phyloP scores from a whole-genome alignment of 202 grass and related monocot genomes.

The Brachypodium distachyon region DNA sequence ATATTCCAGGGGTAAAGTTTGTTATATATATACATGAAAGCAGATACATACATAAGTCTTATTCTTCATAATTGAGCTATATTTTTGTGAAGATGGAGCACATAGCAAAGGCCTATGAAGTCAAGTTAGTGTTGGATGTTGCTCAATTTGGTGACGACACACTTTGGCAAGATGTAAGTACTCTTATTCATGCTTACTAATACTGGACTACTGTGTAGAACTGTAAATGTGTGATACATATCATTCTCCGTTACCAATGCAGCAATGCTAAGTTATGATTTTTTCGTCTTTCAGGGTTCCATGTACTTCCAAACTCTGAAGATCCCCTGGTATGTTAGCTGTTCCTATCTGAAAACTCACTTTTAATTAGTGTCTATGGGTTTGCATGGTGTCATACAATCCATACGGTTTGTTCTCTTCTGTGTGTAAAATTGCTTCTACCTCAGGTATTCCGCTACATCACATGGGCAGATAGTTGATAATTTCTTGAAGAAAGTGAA shows the following conservation, averaged over 20 bases:
- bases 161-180: slow-evolving; percentile 62
- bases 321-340: slow-evolving; percentile 57
- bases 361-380: neutral
- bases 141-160: slow-evolving; percentile 48
- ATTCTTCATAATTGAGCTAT: neutral
- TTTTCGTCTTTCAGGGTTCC: slow-evolving; percentile 42
- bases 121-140: slow-evolving; percentile 67
- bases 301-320: slow-evolving; percentile 44
- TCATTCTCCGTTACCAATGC: neutral
- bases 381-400: neutral
- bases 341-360: neutral
- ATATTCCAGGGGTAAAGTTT: too few species aligned
- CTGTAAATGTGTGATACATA: neutral
- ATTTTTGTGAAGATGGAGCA: slow-evolving; percentile 58
- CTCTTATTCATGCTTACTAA: neutral
- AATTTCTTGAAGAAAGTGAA: slow-evolving; percentile 75
- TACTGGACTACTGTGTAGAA: neutral
- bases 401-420: neutral
- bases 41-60: neutral
- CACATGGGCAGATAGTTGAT: slow-evolving; percentile 23
- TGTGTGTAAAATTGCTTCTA: neutral
- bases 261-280: neutral
- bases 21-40: too few species aligned
- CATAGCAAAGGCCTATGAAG: slow-evolving; percentile 44
- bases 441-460: slow-evolving; percentile 65